Percentiles rank a stretch among this genome's conserved stretches.
Evolutionary conservation across 2,329 filamentous ascomycete species (phyloP).

Genomic region (Diaporthe sp.): DNA sequence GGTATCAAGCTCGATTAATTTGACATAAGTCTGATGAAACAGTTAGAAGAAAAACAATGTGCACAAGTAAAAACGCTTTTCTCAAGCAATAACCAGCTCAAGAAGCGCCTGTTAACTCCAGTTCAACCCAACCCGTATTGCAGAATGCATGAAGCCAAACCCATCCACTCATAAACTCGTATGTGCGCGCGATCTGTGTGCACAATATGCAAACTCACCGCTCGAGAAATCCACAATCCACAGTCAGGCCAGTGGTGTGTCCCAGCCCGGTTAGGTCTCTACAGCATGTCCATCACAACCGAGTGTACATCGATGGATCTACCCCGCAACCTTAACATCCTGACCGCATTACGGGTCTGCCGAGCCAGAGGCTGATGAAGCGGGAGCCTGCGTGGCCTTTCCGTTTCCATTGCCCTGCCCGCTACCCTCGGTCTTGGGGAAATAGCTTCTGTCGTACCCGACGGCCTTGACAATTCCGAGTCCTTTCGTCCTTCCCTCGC

Average conservation of each 20-base stretch:
- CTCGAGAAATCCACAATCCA: not conserved
- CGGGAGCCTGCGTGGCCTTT: not conserved
- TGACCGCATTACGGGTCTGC: not conserved
- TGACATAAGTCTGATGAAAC: not conserved
- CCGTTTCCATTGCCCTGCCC: not conserved
- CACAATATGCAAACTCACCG: not conserved
- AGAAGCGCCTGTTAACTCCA: not conserved
- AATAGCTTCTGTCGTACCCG: conserved; percentile 77
- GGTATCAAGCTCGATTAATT: not conserved
- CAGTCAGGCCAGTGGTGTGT: no score
- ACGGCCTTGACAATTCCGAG: conserved; percentile 93
- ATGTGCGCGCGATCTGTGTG: not conserved
- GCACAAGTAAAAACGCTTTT: conserved; percentile 2
- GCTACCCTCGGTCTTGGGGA: conserved; percentile 14
- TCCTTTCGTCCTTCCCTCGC: conserved; percentile 94
- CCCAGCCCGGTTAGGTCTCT: not conserved
- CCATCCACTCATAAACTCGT: not conserved
- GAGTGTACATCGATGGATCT: not conserved
- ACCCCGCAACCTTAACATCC: conserved; percentile 4
- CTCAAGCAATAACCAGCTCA: not conserved
- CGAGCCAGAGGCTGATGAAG: not conserved
- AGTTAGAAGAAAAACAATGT: not conserved
- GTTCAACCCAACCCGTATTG: not conserved
- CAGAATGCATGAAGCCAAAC: not conserved
- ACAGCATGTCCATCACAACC: not conserved